Conservation (phyloP, 1,139 yeast genomes). For the Debaryomyces coudertii region DNA sequence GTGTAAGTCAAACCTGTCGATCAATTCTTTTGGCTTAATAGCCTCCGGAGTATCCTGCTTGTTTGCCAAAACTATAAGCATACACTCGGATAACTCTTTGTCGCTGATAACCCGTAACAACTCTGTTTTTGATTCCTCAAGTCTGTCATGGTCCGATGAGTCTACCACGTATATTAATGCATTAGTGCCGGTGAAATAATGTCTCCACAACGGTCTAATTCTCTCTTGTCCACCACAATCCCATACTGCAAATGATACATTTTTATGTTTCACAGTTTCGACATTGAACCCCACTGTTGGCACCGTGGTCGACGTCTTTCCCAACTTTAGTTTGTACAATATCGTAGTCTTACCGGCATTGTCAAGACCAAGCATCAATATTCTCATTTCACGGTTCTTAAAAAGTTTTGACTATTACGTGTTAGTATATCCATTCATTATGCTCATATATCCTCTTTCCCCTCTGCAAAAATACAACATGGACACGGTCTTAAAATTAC, state of each 20-base stretch:
- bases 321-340: conserved; percentile 70
- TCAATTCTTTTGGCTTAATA: conserved; percentile 65
- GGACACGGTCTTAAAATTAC: neutral
- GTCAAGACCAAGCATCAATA: conserved; percentile 89
- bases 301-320: conserved; percentile 77
- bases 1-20: conserved; percentile 59
- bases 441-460: neutral
- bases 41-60: conserved; percentile 80
- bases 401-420: conserved; percentile 40
- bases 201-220: conserved; percentile 91
- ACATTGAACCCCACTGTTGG: conserved; percentile 96
- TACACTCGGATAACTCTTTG: conserved; percentile 78
- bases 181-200: conserved; percentile 90
- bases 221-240: conserved; percentile 97
- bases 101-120: conserved; percentile 75
- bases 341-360: conserved; percentile 91
- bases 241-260: conserved; percentile 92
- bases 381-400: conserved; percentile 72
- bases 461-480: neutral
- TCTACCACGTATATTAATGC: conserved; percentile 94
- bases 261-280: conserved; percentile 86
- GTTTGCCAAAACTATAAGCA: conserved; percentile 84
- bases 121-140: conserved; percentile 80
- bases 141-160: conserved; percentile 69
- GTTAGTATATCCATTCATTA: conserved; percentile 10